phyloP scores from a whole-genome alignment of 352 stramenopile genomes.

The Thalassiosira mediterranea region DNA sequence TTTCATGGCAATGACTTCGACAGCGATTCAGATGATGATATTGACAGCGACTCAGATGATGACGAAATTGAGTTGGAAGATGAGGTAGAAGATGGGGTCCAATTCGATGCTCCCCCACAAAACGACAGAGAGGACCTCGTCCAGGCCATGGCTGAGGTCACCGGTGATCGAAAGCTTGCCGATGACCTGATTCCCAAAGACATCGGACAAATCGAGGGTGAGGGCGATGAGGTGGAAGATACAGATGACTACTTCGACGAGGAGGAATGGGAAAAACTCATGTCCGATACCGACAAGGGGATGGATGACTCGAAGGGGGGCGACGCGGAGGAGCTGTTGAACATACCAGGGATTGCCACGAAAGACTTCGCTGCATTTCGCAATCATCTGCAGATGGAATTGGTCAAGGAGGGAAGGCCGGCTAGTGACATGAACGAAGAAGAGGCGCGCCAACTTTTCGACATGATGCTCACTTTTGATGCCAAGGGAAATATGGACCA shows the following conservation, averaged over 20 bases:
- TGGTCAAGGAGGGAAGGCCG: slow-evolving; percentile 32
- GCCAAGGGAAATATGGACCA: no score
- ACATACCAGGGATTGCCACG: slow-evolving; percentile 43
- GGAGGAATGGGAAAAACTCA: slow-evolving; percentile 54
- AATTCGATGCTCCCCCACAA: not conserved
- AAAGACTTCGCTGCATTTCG: slow-evolving; percentile 52
- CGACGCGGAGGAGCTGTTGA: slow-evolving; percentile 38
- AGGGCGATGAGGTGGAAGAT: slow-evolving; percentile 34
- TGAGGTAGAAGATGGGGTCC: not conserved
- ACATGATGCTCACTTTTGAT: slow-evolving; percentile 68
- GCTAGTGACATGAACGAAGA: slow-evolving; percentile 54
- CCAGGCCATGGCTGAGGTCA: slow-evolving; percentile 33
- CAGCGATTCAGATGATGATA: slow-evolving; percentile 42
- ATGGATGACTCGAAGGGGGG: slow-evolving; percentile 37
- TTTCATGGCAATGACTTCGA: slow-evolving; percentile 24
- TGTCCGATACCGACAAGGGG: slow-evolving; percentile 43
- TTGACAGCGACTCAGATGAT: slow-evolving; percentile 20
- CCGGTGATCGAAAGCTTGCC: slow-evolving; percentile 23
- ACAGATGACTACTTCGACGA: slow-evolving; percentile 45
- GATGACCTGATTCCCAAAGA: slow-evolving; percentile 29
- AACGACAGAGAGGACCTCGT: slow-evolving; percentile 29
- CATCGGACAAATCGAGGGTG: not conserved
- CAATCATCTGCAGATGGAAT: slow-evolving; percentile 38
- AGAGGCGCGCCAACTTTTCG: slow-evolving; percentile 69
- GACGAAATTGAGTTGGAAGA: slow-evolving; percentile 8